Conservation (phyloP, 2,329 filamentous ascomycete genomes). For the Cyclaneusma minus region DNA sequence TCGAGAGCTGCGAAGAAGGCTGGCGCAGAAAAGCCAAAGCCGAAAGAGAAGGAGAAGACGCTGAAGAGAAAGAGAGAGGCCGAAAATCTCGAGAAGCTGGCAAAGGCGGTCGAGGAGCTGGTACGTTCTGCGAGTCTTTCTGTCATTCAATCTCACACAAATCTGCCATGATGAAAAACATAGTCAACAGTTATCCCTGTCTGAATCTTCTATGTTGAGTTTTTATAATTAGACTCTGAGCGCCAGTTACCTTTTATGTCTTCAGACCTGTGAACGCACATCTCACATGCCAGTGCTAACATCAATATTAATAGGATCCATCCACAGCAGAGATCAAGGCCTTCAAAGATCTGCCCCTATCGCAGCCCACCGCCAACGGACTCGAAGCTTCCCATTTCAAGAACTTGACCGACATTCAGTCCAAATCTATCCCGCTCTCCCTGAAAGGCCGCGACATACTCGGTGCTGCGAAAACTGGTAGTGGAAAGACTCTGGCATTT, state of each 20-base stretch:
- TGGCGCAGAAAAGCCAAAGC: conserved; percentile 2
- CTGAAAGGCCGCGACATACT: conserved; percentile 79
- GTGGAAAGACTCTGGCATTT: conserved; percentile 90
- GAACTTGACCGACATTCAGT: conserved; percentile 80
- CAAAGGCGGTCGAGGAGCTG: conserved; percentile 16
- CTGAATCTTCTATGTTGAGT: too few relatives aligned
- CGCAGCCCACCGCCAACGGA: conserved; percentile 61
- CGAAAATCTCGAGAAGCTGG: conserved; percentile 16
- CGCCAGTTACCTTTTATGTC: too few relatives aligned
- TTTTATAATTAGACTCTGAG: too few relatives aligned
- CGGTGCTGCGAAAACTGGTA: conserved; percentile 88
- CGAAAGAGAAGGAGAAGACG: conserved; percentile 10
- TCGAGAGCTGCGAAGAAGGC: too few relatives aligned
- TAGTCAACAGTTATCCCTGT: too few relatives aligned
- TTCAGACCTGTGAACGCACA: not conserved
- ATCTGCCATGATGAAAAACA: too few relatives aligned
- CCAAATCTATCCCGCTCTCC: conserved; percentile 73
- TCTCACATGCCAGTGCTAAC: conserved; percentile 2
- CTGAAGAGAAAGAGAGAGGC: conserved; percentile 18
- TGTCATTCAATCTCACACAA: too few relatives aligned
- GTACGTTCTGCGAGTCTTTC: conserved; percentile 9
- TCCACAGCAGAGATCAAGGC: conserved; percentile 28
- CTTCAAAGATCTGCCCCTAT: conserved; percentile 79
- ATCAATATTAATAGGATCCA: conserved; percentile 12
- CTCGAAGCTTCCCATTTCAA: conserved; percentile 81